Evolutionary conservation across 1,284 basidiomycete genomes (phyloP), one percentile per base, ranked within the genome.

Genomic region (Irpex sp.): DNA sequence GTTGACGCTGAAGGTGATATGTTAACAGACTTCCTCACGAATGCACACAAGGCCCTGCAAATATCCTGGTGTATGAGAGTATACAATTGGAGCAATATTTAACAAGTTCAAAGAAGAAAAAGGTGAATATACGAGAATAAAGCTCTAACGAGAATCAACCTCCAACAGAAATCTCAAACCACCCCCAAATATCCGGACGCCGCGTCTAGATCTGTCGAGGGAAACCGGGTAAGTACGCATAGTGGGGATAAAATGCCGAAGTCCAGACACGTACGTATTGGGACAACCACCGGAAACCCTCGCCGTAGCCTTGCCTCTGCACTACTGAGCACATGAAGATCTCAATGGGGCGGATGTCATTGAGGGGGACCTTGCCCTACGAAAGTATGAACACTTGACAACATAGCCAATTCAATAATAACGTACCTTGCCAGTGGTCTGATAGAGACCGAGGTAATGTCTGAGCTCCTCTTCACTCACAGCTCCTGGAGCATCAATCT

Each of bases 321-420:
- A 99, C 97, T 65, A 99, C 97, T 15, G 97, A 99, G 83, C 96
- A 98, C 97, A 99, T 99, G 88, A 98, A 99, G 73, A 99, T 87
- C 78, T 99, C 97, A 77, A 99, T 98, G 38, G 97, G 97, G 68
- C 97, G 89, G 72, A 99, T 98, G 78, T 98, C 97, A 72, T 85
- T 92, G 71, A 99, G 88, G 66, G 96, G 96, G 49, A 98, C 93
- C 77, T 98, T 98, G 77, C 97, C 97, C 95, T 97, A 68, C 11
- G 59, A 62, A 7, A 55, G 38, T 40, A 31, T 65, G 31, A 49
- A 17, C 19, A 26, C n/a, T n/a, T 54, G 21, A 9, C 44, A 51
- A n/a, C 34, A 38, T n/a, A 4, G 52, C n/a, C 19, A 56, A 58
- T 5, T 31, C n/a, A 52, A 61, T 11, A n/a, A 62, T 11, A 77